Evolutionary conservation across 768 basidiomycete species (phyloP).

Genomic region (Tulasnella sp.): DNA sequence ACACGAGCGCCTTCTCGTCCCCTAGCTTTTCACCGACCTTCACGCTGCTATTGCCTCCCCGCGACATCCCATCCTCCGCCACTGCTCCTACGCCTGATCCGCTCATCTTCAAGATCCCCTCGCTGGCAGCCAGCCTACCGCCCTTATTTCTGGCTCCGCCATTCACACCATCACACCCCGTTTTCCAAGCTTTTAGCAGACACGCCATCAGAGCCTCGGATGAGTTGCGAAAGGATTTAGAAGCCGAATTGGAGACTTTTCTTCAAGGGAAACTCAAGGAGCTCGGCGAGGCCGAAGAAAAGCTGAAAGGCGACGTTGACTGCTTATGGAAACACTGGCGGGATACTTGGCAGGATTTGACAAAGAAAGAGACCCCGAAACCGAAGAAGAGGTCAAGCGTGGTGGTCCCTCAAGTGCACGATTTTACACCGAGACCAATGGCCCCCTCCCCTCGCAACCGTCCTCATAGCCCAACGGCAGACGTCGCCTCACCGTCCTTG

Average conservation of each 20-base stretch:
- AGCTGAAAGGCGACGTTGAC: not conserved
- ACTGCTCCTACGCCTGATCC: not conserved
- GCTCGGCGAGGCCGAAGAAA: not conserved
- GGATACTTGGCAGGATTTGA: not conserved
- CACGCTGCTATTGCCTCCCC: slow-evolving; percentile 1
- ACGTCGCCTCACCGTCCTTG: not conserved
- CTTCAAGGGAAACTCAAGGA: not conserved
- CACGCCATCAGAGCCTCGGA: slow-evolving; percentile 7
- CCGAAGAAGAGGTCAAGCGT: not conserved
- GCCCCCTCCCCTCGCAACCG: not conserved
- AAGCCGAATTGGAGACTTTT: slow-evolving; percentile 5
- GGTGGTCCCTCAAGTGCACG: not conserved
- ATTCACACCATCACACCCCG: slow-evolving; percentile 12
- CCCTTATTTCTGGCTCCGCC: slow-evolving; percentile 14
- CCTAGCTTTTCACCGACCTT: slow-evolving; percentile 1
- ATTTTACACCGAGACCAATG: not conserved
- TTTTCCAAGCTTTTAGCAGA: slow-evolving; percentile 5
- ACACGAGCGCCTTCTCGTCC: not conserved
- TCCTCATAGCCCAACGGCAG: not conserved
- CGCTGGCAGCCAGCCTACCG: slow-evolving; percentile 1
- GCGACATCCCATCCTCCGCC: not conserved
- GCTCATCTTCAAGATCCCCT: slow-evolving; percentile 6
- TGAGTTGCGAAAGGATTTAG: slow-evolving; percentile 2
- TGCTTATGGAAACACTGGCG: slow-evolving; percentile 12
- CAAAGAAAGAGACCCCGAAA: not conserved